phyloP scores from a whole-genome alignment of 2,329 filamentous ascomycete species.

The Clonostachys sp. region DNA sequence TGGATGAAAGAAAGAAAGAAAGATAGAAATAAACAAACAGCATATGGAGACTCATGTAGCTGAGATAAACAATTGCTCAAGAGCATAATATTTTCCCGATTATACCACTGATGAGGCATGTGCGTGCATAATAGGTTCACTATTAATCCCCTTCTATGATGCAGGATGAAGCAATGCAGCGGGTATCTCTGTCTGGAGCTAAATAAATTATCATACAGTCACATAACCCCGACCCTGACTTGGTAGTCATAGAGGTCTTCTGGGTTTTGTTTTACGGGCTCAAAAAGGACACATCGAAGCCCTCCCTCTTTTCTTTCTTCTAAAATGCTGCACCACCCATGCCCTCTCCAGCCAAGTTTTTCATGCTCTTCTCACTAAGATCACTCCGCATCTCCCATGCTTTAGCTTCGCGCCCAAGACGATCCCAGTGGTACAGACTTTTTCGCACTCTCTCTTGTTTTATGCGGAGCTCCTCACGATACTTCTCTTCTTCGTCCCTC shows the following conservation, averaged over 20 bases:
- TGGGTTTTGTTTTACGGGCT: no score
- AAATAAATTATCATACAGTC: not conserved
- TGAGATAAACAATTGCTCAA: not conserved
- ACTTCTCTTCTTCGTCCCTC: conserved; percentile 52
- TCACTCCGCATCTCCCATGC: conserved; percentile 52
- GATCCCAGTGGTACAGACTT: conserved; percentile 48
- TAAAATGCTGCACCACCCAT: conserved; percentile 51
- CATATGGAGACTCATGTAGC: not conserved
- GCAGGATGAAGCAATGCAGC: no score
- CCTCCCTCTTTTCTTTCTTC: not conserved
- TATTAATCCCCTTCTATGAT: no score
- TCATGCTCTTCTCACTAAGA: conserved; percentile 50
- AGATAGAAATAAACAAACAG: not conserved
- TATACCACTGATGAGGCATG: no score
- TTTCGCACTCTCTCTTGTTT: conserved; percentile 52
- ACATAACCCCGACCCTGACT: no score
- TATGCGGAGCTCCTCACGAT: conserved; percentile 45
- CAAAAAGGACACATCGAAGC: no score
- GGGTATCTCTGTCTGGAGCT: no score
- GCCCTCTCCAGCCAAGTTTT: conserved; percentile 52
- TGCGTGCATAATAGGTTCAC: no score
- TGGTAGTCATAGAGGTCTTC: no score
- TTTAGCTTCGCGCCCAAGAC: conserved; percentile 47
- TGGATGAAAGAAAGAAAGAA: not conserved
- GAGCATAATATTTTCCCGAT: no score